Evolutionary conservation across 2,329 filamentous ascomycete genomes (phyloP).

Genomic region (Exutisphaerella laricina): DNA sequence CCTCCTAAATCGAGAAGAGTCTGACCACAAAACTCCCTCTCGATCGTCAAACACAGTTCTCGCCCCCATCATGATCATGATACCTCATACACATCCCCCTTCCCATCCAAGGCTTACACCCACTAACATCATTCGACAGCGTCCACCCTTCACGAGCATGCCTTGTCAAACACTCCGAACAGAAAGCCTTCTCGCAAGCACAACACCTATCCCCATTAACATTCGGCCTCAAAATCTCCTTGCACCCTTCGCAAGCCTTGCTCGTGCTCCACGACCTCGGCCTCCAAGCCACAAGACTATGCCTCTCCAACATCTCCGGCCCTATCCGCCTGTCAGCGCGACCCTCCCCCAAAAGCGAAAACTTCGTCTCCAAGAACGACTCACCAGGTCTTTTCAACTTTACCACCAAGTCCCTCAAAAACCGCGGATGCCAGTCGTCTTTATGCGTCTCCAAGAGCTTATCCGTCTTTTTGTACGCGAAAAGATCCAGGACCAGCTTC

Average conservation of each 20-base stretch:
- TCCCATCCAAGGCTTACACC: conserved; percentile 37
- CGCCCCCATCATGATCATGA: conserved; percentile 34
- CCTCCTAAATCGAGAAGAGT: not conserved
- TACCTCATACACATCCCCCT: conserved; percentile 33
- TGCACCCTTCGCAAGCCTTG: conserved; percentile 37
- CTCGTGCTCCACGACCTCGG: conserved; percentile 32
- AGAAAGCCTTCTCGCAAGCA: conserved; percentile 40
- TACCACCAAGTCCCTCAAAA: conserved; percentile 44
- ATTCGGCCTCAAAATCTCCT: conserved; percentile 36
- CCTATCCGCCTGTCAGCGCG: no score
- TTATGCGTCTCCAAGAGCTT: conserved; percentile 42
- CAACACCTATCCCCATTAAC: conserved; percentile 36
- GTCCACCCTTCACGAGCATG: conserved; percentile 22
- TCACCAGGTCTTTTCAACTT: conserved; percentile 18
- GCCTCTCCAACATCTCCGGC: conserved; percentile 38
- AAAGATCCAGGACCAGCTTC: conserved; percentile 44
- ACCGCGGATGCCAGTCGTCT: conserved; percentile 45
- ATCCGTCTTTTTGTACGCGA: conserved; percentile 50
- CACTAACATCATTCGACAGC: conserved; percentile 30
- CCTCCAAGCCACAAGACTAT: conserved; percentile 38
- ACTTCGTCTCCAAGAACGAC: no score
- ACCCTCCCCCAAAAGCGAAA: no score
- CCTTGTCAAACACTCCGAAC: conserved; percentile 37
- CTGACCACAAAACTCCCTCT: not conserved
- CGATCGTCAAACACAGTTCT: conserved; percentile 23